Evolutionary conservation across 768 basidiomycete genomes (phyloP).

Genomic region (Lanmaoa pseudosensibilis): DNA sequence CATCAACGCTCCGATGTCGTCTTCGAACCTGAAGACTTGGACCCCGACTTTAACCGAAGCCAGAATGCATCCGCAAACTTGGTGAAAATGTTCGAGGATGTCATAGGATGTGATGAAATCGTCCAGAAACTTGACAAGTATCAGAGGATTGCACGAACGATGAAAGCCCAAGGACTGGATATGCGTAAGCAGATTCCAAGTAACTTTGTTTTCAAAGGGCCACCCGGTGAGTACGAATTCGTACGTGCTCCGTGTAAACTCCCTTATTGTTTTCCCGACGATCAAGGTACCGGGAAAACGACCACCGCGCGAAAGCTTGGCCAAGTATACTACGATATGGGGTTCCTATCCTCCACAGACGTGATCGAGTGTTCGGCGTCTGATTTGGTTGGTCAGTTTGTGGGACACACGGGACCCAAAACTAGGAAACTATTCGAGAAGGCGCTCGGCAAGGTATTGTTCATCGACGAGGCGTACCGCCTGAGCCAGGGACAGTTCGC

Average conservation of each 20-base stretch:
- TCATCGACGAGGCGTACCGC: constrained; percentile 73
- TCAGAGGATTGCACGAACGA: constrained; percentile 48
- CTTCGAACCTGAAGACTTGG: constrained; percentile 55
- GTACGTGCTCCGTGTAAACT: too few relatives aligned
- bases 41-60: constrained; percentile 56
- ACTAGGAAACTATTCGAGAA: constrained; percentile 58
- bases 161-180: constrained; percentile 44
- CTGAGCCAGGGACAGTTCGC: constrained; percentile 62
- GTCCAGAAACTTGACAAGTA: constrained; percentile 49
- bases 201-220: constrained; percentile 72
- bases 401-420: constrained; percentile 73
- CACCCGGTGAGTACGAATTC: constrained; percentile 49
- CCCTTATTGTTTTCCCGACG: background rate
- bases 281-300: constrained; percentile 61
- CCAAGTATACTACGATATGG: constrained; percentile 64
- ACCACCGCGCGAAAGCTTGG: constrained; percentile 63
- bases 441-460: constrained; percentile 65
- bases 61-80: constrained; percentile 51
- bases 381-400: constrained; percentile 67
- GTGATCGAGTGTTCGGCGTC: constrained; percentile 69
- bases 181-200: constrained; percentile 54
- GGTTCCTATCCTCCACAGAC: constrained; percentile 48
- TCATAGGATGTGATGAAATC: constrained; percentile 59
- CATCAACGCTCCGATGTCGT: constrained; percentile 23
- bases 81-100: constrained; percentile 56